Base-by-base conservation (phyloP, 306 rosid species). In the Lablab purpureus region DNA sequence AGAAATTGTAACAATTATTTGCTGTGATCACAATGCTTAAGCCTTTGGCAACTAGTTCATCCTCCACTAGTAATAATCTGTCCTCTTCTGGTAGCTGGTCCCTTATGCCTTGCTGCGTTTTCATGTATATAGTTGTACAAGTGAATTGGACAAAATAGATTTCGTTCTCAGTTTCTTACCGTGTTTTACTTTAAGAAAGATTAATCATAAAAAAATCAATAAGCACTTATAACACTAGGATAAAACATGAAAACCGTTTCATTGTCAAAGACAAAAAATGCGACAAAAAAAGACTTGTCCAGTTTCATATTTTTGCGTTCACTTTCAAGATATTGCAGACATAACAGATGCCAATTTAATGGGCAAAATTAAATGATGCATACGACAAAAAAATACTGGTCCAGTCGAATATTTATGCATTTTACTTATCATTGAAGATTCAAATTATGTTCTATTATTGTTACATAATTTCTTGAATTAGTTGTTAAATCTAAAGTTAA, bases 11-110 rank as follows among this genome's bases (percentile, higher is more conserved):
- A 21, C 41, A 70, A 1, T 2, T 70, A 21, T 71, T n/a, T 43
- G 15, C 21, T 5, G 64, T 11, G 52, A 50, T 51, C 23, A 46
- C 71, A 18, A 46, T 72, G 86, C 80, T 50, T 77, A 34, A 72
- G 5, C 54, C 25, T 47, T 47, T 71, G 79, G 79, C 64, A 76
- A 82, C 43, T 47, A n/a, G 62, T 65, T 65, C 50, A 65, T 36
- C 70, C 25, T 63, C 18, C 69, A 2, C 34, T 30, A 59, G 13
- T 8, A 62, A 28, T 62, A 15, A 63, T 7, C 17, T 63, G 43
- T 65, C 28, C n/a, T 37, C 51, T 66, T 40, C 30, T 6, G 47
- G 19, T 71, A n/a, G 28, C 21, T 27, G 21, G 34, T 58, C 17
- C 43, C 27, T 49, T 27, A 27, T 14, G 6, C 47, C 10, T 55